Base-by-base conservation (phyloP, 192 early-diverging fungal genomes). In the Neocallimastix lanati region DNA sequence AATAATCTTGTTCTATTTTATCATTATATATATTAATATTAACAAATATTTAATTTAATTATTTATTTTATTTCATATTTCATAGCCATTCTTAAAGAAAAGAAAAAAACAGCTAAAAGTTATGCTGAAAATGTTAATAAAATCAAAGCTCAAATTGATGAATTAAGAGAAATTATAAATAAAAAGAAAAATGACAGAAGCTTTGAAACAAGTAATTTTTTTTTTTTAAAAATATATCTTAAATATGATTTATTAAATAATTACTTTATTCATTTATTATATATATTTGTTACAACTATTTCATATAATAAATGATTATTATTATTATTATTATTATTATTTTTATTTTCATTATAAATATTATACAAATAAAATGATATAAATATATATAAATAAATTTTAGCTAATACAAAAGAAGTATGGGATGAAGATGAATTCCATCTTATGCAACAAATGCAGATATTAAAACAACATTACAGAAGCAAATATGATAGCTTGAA, bases 391-490 rank as follows among this genome's bases (percentile, higher is more conserved):
- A 33, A 77, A 15, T 37, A 28, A 11, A 50, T 7, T 18, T 38
- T 30, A 28, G 27, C 40, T 15, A 28, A 29, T 78, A 36, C 37
- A 13, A 38, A 38, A 30, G 76, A 28, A 21, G 83, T 91, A 37
- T 87, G 89, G 77, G 88, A 89, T 82, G 85, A 89, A 76, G 84
- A 90, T 77, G 89, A 90, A 78, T 86, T 84, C 81, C 78, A 79
- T 14, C 67, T 84, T 76, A 78, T 91, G 30, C 82, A 82, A 38
- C 40, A 76, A 13, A 81, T 91, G 21, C 84, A 86, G 77, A 29
- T 29, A 27, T 82, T 89, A 7, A 91, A 89, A 78, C 76, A 79
- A 18, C 33, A 82, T 29, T 90, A 90, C 80, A 81, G 86, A 9
- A 83, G 82, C 0, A 77, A 77, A 21, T 88, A 87, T 38, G 86